Conservation (phyloP, 2,329 filamentous ascomycete genomes). For the Ceratocystiopsis minuta region DNA sequence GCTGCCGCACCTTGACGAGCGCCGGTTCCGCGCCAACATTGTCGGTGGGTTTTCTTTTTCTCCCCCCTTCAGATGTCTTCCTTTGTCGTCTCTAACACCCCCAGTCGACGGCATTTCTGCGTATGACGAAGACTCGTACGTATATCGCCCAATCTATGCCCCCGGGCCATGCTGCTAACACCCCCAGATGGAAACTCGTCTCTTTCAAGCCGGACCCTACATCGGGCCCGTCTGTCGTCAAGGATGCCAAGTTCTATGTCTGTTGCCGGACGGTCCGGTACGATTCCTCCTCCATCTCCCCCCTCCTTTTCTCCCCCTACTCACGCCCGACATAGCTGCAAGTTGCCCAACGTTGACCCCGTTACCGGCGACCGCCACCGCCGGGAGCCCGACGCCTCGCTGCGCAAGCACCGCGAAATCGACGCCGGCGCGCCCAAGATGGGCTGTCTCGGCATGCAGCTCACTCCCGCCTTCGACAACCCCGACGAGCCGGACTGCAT, state of each 20-base stretch:
- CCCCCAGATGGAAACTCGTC: slow-evolving; percentile 41
- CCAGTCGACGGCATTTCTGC: slow-evolving; percentile 34
- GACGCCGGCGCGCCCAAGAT: slow-evolving; percentile 38
- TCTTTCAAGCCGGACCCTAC: slow-evolving; percentile 24
- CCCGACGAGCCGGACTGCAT: slow-evolving; percentile 12
- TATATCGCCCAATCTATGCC: not conserved
- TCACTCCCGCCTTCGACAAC: slow-evolving; percentile 34
- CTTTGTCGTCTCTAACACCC: not conserved
- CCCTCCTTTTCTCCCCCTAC: not conserved
- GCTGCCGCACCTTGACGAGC: slow-evolving; percentile 35
- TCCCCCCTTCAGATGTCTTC: not conserved
- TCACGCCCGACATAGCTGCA: slow-evolving; percentile 29
- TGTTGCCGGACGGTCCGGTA: slow-evolving; percentile 47
- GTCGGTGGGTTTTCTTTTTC: slow-evolving; percentile 29
- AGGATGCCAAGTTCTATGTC: slow-evolving; percentile 28
- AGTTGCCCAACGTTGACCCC: slow-evolving; percentile 52
- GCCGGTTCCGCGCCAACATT: slow-evolving; percentile 55
- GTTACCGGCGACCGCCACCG: slow-evolving; percentile 36
- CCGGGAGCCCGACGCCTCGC: slow-evolving; percentile 37
- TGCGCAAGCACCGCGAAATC: slow-evolving; percentile 39
- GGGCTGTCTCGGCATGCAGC: slow-evolving; percentile 47
- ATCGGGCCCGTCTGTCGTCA: slow-evolving; percentile 18
- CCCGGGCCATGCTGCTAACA: no score
- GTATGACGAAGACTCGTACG: slow-evolving; percentile 43
- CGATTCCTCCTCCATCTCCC: slow-evolving; percentile 12